Base-by-base conservation (phyloP, 305 asterid genomes). In the Fraxinus angustifolia region DNA sequence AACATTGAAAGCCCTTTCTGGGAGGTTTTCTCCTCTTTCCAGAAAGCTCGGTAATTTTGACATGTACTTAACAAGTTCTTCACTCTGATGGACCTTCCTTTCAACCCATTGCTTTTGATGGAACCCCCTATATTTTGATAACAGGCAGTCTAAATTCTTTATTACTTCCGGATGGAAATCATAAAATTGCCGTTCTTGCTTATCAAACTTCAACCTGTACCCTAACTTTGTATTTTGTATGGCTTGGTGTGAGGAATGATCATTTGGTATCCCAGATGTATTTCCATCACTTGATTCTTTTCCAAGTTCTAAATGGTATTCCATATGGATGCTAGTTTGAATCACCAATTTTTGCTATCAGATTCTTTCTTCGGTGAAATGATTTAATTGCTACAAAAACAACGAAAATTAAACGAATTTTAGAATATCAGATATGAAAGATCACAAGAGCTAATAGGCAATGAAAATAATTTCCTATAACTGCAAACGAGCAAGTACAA, bases 11-110 rank as follows among this genome's bases (percentile, higher is more conserved):
- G 95, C 87, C 84, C 89, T 92, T 71, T 93, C 95, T 82, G 87
- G 82, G 45, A 81, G 75, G 34, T 84, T 81, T 80, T 83, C 89
- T 75, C 92, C 97, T 67, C 78, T 88, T 87, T 92, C 93, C 82
- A 93, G 87, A 83, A 86, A 93, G 77, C 75, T 83, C 3, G 97
- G 97, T 82, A 93, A 91, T 85, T 86, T 88, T n/a, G 97, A 92
- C 97, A 93, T 93, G 91, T 90, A 89, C 85, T 89, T 89, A 19
- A 93, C 93, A 45, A 92, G 87, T 87, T 93, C 97, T 82, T 91
- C 95, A 62, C 85, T 87, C 67, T 86, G 80, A 42, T 35, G 73
- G 0, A 35, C 79, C 78, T 78, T 88, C 68, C 67, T 78, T 75
- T 83, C 84, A 10, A 26, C 83, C 8, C 42, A 82, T 40, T 88